Evolutionary conservation across 768 basidiomycete species (phyloP), one percentile per base, ranked within the genome.

Genomic region (Lenzites betulinus): DNA sequence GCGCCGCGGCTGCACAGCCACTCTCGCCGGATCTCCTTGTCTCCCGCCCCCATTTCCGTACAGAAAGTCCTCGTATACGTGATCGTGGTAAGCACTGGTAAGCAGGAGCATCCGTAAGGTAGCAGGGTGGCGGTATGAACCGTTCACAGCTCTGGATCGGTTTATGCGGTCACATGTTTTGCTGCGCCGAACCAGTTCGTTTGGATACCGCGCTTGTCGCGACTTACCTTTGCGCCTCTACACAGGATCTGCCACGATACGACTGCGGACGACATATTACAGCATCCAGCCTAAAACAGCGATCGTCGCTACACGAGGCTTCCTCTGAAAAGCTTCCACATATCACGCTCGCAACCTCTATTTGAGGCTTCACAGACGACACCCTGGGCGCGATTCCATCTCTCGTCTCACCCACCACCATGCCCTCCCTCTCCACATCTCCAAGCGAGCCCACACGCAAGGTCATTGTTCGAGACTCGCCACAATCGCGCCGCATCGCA

Each of bases 381-480:
- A 4, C 41, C 26, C 22, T 36, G 26, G 22, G 43, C 44, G 38
- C 42, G 28, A 54, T 54, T 16, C 28, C 42, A 25, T 54, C 60
- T 56, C 49, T 51, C 35, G 48, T 42, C 43, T 18, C 56, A 23
- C 41, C 56, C 59, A 50, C 52, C 52, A 39, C 54, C 39, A 66
- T 66, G 64, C 49, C 63, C 39, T 39, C 64, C 30, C 60, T 66
- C 56, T 43, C 59, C 44, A 47, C 62, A 26, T 59, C 65, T 50
- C 30, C 30, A 39, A 46, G 47, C 25, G 42, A 52, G 13, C 41
- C 58, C 7, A 43, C 58, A 11, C 58, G 54, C 39, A 42, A 57
- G 47, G 59, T 55, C 20, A 57, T 57, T 4, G n/a, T 52, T 3
- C 54, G 50, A 8, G 33, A 20, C 9, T 39, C 54, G 20, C 43